phyloP scores from a whole-genome alignment of 2,329 filamentous ascomycete species.

The Nigrograna mackinnonii region DNA sequence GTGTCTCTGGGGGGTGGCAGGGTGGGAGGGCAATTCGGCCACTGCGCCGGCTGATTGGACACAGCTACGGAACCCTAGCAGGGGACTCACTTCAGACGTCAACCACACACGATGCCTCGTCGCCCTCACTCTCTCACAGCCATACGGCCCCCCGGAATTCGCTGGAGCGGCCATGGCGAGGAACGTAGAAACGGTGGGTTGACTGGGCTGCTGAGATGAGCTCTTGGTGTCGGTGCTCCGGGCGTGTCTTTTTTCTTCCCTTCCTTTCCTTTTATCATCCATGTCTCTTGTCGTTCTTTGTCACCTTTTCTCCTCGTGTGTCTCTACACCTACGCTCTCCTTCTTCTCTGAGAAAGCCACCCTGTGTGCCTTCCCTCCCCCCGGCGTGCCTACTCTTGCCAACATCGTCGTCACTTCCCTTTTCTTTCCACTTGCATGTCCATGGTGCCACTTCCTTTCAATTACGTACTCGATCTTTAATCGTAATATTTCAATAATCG shows the following conservation, averaged over 20 bases:
- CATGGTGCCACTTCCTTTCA: too few relatives aligned
- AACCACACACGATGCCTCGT: slow-evolving; percentile 33
- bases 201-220: slow-evolving; percentile 14
- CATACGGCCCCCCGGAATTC: slow-evolving; percentile 6
- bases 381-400: slow-evolving; percentile 1
- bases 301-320: too few relatives aligned
- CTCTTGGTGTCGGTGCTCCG: slow-evolving; percentile 3
- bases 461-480: too few relatives aligned
- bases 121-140: slow-evolving; percentile 22
- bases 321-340: too few relatives aligned
- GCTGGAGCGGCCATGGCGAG: too few relatives aligned
- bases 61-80: slow-evolving; percentile 17
- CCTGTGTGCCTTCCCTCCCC: slow-evolving; percentile 12
- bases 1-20: slow-evolving; percentile 13
- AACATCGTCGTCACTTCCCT: slow-evolving; percentile 4
- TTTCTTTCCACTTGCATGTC: too few relatives aligned
- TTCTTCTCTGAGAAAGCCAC: slow-evolving; percentile 9
- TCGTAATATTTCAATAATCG: too few relatives aligned
- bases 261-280: slow-evolving; percentile 4
- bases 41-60: slow-evolving; percentile 25
- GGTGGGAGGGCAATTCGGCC: slow-evolving; percentile 1
- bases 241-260: neutral
- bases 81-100: slow-evolving; percentile 20
- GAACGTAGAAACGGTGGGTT: slow-evolving; percentile 5
- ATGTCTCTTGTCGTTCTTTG: too few relatives aligned